Evolutionary conservation across 2,329 filamentous ascomycete genomes (phyloP).

Genomic region (Microsporum audouinii): DNA sequence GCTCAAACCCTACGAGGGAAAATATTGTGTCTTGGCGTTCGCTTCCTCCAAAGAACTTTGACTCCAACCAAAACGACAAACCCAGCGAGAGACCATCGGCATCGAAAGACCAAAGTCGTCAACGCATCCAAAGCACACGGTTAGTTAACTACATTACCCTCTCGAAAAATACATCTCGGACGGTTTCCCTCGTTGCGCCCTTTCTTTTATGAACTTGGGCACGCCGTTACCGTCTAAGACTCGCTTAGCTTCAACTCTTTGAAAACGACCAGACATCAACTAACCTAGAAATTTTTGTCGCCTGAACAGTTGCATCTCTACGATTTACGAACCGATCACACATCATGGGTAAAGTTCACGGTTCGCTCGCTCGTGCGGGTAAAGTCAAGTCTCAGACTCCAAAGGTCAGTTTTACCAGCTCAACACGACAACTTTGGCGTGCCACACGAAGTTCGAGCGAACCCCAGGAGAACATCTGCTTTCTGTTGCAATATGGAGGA

Average conservation of each 20-base stretch:
- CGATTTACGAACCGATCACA: constrained; percentile 11
- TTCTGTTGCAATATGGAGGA: not conserved
- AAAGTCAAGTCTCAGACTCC: constrained; percentile 83
- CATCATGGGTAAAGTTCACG: constrained; percentile 88
- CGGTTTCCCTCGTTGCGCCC: not conserved
- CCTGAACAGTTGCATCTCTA: constrained; percentile 6
- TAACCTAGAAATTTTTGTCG: not conserved
- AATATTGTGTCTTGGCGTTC: not conserved
- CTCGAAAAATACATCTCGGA: not conserved
- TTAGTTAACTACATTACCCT: not conserved
- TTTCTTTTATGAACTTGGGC: not conserved
- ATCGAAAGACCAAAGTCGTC: constrained; percentile 3
- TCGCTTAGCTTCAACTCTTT: not conserved
- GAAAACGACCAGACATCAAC: not conserved
- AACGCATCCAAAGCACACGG: constrained; percentile 4
- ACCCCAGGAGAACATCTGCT: not conserved
- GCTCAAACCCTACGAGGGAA: constrained; percentile 1
- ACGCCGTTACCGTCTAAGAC: not conserved
- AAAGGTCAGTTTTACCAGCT: constrained; percentile 21
- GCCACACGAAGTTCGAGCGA: not conserved
- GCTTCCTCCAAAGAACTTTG: constrained; percentile 2
- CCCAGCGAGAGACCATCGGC: not conserved
- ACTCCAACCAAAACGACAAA: not conserved
- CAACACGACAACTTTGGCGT: not conserved
- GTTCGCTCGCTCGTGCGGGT: constrained; percentile 77